Evolutionary conservation across 1,284 basidiomycete genomes (phyloP).

Genomic region (Sphagnurus paluster): DNA sequence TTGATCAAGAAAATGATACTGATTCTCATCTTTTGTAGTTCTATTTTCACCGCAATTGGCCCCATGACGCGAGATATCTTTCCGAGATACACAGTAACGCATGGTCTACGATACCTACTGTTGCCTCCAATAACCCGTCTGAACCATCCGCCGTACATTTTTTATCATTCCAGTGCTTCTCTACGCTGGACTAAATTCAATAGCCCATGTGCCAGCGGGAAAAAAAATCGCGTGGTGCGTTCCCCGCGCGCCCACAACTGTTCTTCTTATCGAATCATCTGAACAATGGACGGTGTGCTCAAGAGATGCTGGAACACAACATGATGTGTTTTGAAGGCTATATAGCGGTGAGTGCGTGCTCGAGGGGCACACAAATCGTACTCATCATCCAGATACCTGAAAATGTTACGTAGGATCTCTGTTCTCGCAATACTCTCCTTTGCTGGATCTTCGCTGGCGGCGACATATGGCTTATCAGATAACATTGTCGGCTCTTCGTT

Average conservation of each 20-base stretch:
- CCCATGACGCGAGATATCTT: background rate
- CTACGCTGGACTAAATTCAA: background rate
- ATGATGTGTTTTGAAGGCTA: slow-evolving; percentile 1
- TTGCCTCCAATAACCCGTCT: background rate
- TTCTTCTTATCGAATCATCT: slow-evolving; percentile 5
- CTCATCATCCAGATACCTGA: no score
- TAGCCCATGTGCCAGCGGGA: background rate
- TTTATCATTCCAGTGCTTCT: background rate
- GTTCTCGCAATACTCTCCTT: slow-evolving; percentile 6
- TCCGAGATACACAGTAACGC: background rate
- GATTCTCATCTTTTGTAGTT: background rate
- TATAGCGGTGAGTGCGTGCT: background rate
- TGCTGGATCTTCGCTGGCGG: slow-evolving; percentile 5
- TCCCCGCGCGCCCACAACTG: background rate
- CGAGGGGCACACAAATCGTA: no score
- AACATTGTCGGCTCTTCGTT: slow-evolving; percentile 43
- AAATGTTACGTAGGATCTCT: slow-evolving; percentile 2
- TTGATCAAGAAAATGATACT: no score
- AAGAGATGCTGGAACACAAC: background rate
- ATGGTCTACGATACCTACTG: background rate
- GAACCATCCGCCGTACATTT: background rate
- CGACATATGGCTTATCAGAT: slow-evolving; percentile 37
- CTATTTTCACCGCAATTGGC: background rate
- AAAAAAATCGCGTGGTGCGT: slow-evolving; percentile 1
- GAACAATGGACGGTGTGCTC: background rate